Evolutionary conservation across 129 eudicot species (phyloP).

Genomic region (Helianthus annuus): HanXRQr2.0-SUNRISE NC_035436.2:142805531-142806030

Average conservation of each 20-base stretch:
- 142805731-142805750: neutral
- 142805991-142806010: neutral
- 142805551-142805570: too few species aligned
- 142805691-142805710: neutral
- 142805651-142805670: too few species aligned
- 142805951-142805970: neutral
- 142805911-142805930: neutral
- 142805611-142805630: too few species aligned
- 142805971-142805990: neutral
- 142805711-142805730: neutral
- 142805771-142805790: too few species aligned
- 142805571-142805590: too few species aligned
- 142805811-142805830: neutral
- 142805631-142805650: too few species aligned
- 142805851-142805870: neutral
- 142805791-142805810: too few species aligned
- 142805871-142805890: neutral
- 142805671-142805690: too few species aligned
- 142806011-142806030: neutral
- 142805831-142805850: neutral
- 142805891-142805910: neutral
- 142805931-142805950: neutral
- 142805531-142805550: too few species aligned
- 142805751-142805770: neutral
- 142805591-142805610: too few species aligned